These are phyloP conservation scores for Litsea cubeba DNA, from an alignment of 164 flowering plant species.

Conservation along the genomic window DNA sequence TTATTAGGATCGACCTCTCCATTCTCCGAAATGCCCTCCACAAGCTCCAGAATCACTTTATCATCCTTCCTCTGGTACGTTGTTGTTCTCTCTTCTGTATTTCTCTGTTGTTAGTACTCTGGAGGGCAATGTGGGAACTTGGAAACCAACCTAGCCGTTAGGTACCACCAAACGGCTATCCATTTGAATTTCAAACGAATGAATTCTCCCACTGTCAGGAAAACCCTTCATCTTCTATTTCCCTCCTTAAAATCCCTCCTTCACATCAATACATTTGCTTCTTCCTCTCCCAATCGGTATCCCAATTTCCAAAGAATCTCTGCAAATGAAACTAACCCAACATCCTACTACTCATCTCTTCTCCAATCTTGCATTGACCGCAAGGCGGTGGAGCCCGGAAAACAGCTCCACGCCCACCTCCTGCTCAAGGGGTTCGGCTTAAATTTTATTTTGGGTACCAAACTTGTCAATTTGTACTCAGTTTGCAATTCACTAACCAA, in stretches of 20 bases:
- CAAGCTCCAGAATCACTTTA: too few species aligned
- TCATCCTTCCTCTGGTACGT: too few species aligned
- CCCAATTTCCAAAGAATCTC: neutral
- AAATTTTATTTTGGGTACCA: constrained; percentile 6
- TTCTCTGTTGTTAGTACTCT: too few species aligned
- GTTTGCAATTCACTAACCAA: constrained; percentile 1
- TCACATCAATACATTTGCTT: neutral
- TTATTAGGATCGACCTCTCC: too few species aligned
- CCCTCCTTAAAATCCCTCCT: neutral
- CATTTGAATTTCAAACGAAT: neutral
- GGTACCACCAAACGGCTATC: neutral
- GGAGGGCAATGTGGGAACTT: too few species aligned
- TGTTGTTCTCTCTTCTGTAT: too few species aligned
- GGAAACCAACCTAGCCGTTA: neutral
- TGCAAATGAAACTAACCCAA: neutral
- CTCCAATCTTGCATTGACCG: constrained; percentile 11
- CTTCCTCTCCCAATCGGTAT: neutral
- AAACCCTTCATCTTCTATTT: neutral
- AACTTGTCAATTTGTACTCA: constrained; percentile 7
- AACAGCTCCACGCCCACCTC: constrained; percentile 16
- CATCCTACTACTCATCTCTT: constrained; percentile 10
- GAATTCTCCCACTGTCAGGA: neutral
- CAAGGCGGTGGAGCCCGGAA: constrained; percentile 13
- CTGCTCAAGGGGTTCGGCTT: constrained; percentile 6
- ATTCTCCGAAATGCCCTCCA: too few species aligned